Base-by-base conservation (phyloP, 371 early-diverging fungal species). In the Smittium mucronatum region DNA sequence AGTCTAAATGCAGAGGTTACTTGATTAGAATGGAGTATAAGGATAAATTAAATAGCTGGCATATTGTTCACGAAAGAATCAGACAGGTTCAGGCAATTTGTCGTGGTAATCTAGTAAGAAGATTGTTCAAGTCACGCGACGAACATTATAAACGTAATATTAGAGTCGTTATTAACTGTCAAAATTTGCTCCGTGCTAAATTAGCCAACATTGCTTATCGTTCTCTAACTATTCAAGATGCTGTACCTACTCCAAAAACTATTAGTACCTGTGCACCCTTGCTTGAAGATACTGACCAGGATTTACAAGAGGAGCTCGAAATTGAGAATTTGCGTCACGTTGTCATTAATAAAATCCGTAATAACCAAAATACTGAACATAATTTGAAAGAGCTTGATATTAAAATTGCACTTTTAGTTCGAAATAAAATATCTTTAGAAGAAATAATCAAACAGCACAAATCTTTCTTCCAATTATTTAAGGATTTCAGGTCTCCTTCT, bases 381-480 rank as follows among this genome's bases (percentile, higher is more conserved):
- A 86, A 91, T 57, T 80, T 99, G 29, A 93, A 87, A 70, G 88
- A 90, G 28, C 82, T 98, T 1, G 98, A 99, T 73, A 88, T 92
- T 69, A 97, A 97, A 77, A 97, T 99, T 71, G 92, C 97, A 16
- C 83, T 99, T 26, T 86, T 99, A 29, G 88, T 99, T 36, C 89
- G 93, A 72, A 99, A 99, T 80, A 92, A 93, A 64, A 93, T 97
- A 67, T 86, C 93, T 15, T 80, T 99, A 57, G 95, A 95, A 35
- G 96, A 95, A 74, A 92, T 96, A 1, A 68, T 80, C 63, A 73
- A 74, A 64, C 77, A 75, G 73, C 72, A 77, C 8, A 75, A 66
- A 17, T 74, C 77, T 30, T 76, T 78, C 67, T 75, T 80, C 34
- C 66, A 75, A 8, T 78, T 79, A 63, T 73, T 79, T 33, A 80